Percentiles rank a stretch among this genome's conserved stretches.
These are phyloP conservation scores for Serendipita sp. DNA, from an alignment of 768 basidiomycete genomes.

Conservation along the genomic window DNA sequence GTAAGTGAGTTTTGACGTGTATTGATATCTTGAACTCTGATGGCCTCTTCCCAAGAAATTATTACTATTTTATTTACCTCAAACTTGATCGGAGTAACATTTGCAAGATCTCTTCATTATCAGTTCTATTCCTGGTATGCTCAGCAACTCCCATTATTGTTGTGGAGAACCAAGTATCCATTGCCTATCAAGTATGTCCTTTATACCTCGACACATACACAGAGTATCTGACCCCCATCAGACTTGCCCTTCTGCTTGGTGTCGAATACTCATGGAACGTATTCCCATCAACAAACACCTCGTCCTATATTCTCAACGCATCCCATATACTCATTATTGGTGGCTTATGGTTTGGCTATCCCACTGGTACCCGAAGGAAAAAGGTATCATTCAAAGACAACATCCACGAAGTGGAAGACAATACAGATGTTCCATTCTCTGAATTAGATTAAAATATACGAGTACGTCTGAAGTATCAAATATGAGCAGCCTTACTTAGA, in stretches of 20 bases:
- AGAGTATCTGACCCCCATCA: slow-evolving; percentile 18
- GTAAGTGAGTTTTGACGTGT: slow-evolving; percentile 27
- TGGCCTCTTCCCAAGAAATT: slow-evolving; percentile 34
- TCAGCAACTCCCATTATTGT: slow-evolving; percentile 70
- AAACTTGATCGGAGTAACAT: slow-evolving; percentile 80
- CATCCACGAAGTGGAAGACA: not conserved
- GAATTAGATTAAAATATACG: not conserved
- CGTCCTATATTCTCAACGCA: slow-evolving; percentile 37
- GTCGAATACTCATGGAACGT: slow-evolving; percentile 84
- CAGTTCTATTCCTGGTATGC: slow-evolving; percentile 99
- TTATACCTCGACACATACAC: not conserved
- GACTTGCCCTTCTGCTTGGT: slow-evolving; percentile 37
- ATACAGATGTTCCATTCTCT: not conserved
- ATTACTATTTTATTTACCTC: slow-evolving; percentile 74
- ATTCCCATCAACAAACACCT: slow-evolving; percentile 59
- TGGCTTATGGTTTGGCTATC: slow-evolving; percentile 38
- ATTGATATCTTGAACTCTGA: slow-evolving; percentile 10
- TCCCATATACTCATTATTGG: slow-evolving; percentile 36
- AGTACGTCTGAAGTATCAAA: too few species aligned
- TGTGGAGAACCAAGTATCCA: slow-evolving; percentile 58
- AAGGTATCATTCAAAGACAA: not conserved
- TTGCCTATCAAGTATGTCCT: slow-evolving; percentile 37
- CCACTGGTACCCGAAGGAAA: slow-evolving; percentile 11
- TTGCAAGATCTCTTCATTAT: slow-evolving; percentile 89
- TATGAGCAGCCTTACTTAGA: not conserved